A percentile compares a stretch with the other conserved stretches of the same genome.
These are phyloP conservation scores for Trichoderma guizhouense DNA, from an alignment of 2,329 filamentous ascomycete species.

Conservation along the genomic window DNA sequence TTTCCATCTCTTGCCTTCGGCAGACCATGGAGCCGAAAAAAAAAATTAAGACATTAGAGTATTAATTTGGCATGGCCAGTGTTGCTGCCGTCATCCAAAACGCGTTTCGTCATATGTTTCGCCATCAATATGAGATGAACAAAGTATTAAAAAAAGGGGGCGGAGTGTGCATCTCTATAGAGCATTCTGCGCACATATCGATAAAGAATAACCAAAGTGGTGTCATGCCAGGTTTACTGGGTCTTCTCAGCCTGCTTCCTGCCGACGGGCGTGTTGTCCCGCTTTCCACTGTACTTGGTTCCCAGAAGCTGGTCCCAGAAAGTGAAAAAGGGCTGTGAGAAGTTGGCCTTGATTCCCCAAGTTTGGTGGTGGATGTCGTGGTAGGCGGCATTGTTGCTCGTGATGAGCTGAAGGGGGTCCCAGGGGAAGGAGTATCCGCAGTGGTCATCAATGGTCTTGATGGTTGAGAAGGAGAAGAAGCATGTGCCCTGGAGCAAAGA, in stretches of 20 bases:
- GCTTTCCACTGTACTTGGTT: slow-evolving; percentile 76
- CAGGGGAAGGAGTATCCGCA: slow-evolving; percentile 95
- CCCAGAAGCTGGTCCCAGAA: slow-evolving; percentile 85
- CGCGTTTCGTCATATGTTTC: slow-evolving; percentile 12
- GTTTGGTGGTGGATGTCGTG: slow-evolving; percentile 99
- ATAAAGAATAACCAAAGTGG: neutral
- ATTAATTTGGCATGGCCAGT: slow-evolving; percentile 8
- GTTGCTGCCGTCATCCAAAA: slow-evolving; percentile 15
- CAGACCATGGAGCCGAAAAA: neutral
- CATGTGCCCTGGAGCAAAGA: slow-evolving; percentile 80
- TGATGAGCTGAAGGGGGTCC: slow-evolving; percentile 88
- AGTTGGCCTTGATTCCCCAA: slow-evolving; percentile 98
- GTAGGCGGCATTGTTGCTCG: slow-evolving; percentile 92
- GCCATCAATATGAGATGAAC: neutral
- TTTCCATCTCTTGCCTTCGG: neutral
- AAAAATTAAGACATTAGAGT: neutral
- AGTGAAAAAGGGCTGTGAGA: slow-evolving; percentile 88
- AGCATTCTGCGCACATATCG: neutral
- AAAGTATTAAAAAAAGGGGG: neutral
- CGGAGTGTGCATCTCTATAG: neutral
- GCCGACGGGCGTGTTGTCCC: slow-evolving; percentile 38
- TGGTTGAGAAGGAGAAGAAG: slow-evolving; percentile 84
- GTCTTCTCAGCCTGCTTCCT: slow-evolving; percentile 32
- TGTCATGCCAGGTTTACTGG: slow-evolving; percentile 22
- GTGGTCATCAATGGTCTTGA: slow-evolving; percentile 98